phyloP scores from a whole-genome alignment of 108 stramenopile genomes.

The Epipyxis sp. region DNA sequence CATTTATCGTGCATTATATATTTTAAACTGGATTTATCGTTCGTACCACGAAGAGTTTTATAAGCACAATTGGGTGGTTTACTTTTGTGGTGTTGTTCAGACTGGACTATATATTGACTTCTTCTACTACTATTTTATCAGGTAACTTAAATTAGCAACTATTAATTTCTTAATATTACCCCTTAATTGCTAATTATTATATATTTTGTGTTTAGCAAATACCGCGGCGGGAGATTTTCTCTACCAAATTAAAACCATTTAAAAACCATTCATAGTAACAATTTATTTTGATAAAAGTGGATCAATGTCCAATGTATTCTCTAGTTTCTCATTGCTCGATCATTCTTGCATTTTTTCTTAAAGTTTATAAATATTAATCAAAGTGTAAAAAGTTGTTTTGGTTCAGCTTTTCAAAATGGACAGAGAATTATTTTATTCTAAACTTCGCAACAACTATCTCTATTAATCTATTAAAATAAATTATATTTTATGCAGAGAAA shows the following conservation, averaged over 20 bases:
- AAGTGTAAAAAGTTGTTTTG: no score
- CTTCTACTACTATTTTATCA: constrained; percentile 87
- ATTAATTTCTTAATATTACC: constrained; percentile 14
- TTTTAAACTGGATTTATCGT: constrained; percentile 97
- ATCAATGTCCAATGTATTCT: no score
- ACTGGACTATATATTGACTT: constrained; percentile 96
- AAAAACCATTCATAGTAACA: no score
- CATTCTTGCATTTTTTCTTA: no score
- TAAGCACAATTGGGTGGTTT: constrained; percentile 86
- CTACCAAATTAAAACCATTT: constrained; percentile 26
- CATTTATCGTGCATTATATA: constrained; percentile 90
- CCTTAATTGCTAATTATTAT: constrained; percentile 18
- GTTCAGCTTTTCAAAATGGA: no score
- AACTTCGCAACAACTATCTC: no score
- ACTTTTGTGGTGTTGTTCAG: constrained; percentile 88
- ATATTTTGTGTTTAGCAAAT: constrained; percentile 28
- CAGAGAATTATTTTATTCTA: no score
- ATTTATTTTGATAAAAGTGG: no score
- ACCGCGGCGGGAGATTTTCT: constrained; percentile 28
- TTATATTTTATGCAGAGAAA: no score
- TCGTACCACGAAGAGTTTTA: constrained; percentile 78
- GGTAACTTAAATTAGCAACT: background rate
- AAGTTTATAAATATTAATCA: no score
- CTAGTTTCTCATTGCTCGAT: no score
- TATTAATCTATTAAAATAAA: no score